Evolutionary conservation across 768 basidiomycete species (phyloP).

Genomic region (Gautieria morchelliformis): DNA sequence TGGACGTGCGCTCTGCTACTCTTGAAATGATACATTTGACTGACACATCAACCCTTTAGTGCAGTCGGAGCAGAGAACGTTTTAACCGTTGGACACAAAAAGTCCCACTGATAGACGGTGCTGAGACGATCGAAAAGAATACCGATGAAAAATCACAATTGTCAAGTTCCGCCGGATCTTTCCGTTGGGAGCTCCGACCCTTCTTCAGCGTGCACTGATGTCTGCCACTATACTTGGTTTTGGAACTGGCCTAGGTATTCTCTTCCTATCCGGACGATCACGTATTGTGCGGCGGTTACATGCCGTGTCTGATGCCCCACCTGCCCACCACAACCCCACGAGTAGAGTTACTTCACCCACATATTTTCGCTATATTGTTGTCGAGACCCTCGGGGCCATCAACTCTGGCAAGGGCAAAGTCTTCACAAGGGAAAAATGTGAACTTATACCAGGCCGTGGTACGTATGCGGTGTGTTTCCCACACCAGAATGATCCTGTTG

Average conservation of each 20-base stretch:
- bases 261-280: slow-evolving; percentile 5
- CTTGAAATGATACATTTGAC: background rate
- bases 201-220: slow-evolving; percentile 1
- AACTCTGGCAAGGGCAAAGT: background rate
- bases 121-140: background rate
- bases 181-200: slow-evolving; percentile 3
- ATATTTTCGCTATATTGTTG: background rate
- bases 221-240: slow-evolving; percentile 1
- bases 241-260: slow-evolving; percentile 2
- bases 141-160: background rate
- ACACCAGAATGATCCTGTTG: background rate
- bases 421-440: slow-evolving; percentile 1
- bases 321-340: background rate
- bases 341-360: background rate
- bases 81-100: slow-evolving; percentile 3
- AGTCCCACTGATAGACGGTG: background rate
- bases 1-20: slow-evolving; percentile 1
- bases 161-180: background rate
- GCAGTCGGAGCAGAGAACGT: slow-evolving; percentile 1
- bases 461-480: background rate
- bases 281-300: slow-evolving; percentile 3
- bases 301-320: background rate
- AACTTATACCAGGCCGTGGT: background rate
- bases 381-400: slow-evolving; percentile 1
- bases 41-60: background rate